Evolutionary conservation across 2,329 filamentous ascomycete species (phyloP).

Genomic region (Harringtonia lauricola): DNA sequence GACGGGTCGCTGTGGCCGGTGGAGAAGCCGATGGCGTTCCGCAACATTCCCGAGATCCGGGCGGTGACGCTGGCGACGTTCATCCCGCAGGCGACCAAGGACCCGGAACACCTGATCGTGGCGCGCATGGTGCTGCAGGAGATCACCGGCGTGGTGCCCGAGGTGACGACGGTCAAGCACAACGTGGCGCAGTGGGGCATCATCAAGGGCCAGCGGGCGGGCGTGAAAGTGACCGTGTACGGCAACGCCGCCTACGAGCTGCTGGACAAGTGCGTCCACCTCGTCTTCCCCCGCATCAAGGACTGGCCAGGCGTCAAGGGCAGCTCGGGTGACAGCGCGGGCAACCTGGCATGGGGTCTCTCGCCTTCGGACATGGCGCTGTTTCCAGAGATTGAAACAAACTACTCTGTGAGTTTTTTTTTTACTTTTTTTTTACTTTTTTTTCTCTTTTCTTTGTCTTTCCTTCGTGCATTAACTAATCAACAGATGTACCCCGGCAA

Average conservation of each 20-base stretch:
- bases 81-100: constrained; percentile 57
- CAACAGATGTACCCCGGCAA: constrained; percentile 48
- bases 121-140: constrained; percentile 76
- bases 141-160: constrained; percentile 67
- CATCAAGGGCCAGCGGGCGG: constrained; percentile 56
- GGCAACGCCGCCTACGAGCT: constrained; percentile 85
- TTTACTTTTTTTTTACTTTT: constrained; percentile 1
- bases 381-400: constrained; percentile 91
- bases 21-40: constrained; percentile 65
- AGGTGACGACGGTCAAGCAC: constrained; percentile 56
- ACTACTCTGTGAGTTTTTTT: constrained; percentile 67
- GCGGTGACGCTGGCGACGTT: constrained; percentile 71
- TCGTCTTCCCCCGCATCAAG: constrained; percentile 91
- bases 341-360: constrained; percentile 80
- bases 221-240: constrained; percentile 65
- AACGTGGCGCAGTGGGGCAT: constrained; percentile 69
- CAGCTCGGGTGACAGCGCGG: constrained; percentile 72
- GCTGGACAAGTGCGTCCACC: constrained; percentile 75
- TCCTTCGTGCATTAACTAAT: constrained; percentile 10
- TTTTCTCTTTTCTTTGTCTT: background rate
- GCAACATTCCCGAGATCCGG: constrained; percentile 73
- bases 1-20: constrained; percentile 59
- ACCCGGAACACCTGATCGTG: constrained; percentile 68
- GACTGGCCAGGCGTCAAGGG: constrained; percentile 68
- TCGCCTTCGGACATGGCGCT: constrained; percentile 62